Evolutionary conservation across 2,329 filamentous ascomycete genomes (phyloP).

Genomic region (Monilinia aucupariae): DNA sequence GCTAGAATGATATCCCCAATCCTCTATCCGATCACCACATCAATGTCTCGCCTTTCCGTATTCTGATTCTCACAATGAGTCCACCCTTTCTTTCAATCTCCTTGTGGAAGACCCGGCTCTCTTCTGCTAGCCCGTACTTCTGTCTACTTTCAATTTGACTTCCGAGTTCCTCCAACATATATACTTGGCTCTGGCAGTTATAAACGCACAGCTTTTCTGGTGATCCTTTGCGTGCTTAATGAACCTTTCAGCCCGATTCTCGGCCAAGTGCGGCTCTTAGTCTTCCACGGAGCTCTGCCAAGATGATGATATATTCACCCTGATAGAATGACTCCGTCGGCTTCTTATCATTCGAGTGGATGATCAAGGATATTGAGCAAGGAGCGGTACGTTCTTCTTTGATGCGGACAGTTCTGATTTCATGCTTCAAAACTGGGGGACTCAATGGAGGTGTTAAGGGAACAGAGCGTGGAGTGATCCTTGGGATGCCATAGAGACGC

Average conservation of each 20-base stretch:
- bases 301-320: conserved; percentile 13
- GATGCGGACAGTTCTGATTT: neutral
- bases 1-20: conserved; percentile 13
- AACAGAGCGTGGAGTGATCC: conserved; percentile 11
- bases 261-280: conserved; percentile 10
- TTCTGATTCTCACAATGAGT: neutral
- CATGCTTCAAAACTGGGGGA: neutral
- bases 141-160: neutral
- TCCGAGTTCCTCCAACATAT: neutral
- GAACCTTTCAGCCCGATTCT: conserved; percentile 5
- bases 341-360: conserved; percentile 13
- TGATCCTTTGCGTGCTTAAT: neutral
- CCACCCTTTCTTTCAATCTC: neutral
- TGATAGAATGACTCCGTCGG: conserved; percentile 7
- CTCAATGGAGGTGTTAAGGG: conserved; percentile 12
- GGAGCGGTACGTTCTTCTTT: neutral
- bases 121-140: neutral
- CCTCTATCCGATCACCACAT: conserved; percentile 1
- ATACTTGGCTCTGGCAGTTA: conserved; percentile 1
- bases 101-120: neutral
- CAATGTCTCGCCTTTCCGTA: neutral
- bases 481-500: neutral
- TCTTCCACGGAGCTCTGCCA: conserved; percentile 11
- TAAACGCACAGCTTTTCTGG: neutral
- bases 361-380: conserved; percentile 6